These are phyloP conservation scores for Candida yuanshanica DNA, from an alignment of 805 yeast species.

Conservation along the genomic window DNA sequence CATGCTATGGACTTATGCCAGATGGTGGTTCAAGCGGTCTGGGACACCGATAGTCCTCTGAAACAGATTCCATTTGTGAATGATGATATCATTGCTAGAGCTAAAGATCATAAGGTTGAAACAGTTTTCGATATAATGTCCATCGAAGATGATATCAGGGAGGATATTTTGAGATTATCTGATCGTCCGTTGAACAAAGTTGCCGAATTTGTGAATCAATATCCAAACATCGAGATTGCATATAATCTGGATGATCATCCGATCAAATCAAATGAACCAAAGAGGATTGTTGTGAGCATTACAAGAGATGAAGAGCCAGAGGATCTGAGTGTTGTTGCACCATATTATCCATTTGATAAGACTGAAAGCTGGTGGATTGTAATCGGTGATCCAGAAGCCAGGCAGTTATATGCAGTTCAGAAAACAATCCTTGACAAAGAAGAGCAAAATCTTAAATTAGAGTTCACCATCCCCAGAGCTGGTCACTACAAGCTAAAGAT, in stretches of 20 bases:
- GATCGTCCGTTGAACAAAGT: slow-evolving; percentile 52
- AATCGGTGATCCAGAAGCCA: slow-evolving; percentile 58
- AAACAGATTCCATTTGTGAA: slow-evolving; percentile 75
- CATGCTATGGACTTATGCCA: slow-evolving; percentile 84
- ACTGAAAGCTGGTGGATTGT: slow-evolving; percentile 85
- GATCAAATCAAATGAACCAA: slow-evolving; percentile 43
- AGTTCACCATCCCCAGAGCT: slow-evolving; percentile 49
- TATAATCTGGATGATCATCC: slow-evolving; percentile 43
- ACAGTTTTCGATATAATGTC: slow-evolving; percentile 76
- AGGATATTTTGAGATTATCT: slow-evolving; percentile 50
- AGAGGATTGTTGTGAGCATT: slow-evolving; percentile 41
- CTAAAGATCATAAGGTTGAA: slow-evolving; percentile 50
- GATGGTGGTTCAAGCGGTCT: slow-evolving; percentile 80
- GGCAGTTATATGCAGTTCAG: slow-evolving; percentile 67
- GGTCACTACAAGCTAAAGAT: slow-evolving; percentile 61
- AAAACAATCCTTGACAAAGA: slow-evolving; percentile 52
- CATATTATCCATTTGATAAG: slow-evolving; percentile 55
- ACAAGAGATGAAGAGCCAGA: slow-evolving; percentile 77
- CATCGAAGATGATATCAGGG: slow-evolving; percentile 68
- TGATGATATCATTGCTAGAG: slow-evolving; percentile 45
- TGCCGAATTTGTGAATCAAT: slow-evolving; percentile 84
- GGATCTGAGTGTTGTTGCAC: slow-evolving; percentile 53
- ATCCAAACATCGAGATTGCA: slow-evolving; percentile 76
- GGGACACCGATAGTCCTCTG: slow-evolving; percentile 76
- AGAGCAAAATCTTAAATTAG: slow-evolving; percentile 45